Evolutionary conservation across 2,329 filamentous ascomycete species (phyloP).

Genomic region (Aspergillus fijiensis): DNA sequence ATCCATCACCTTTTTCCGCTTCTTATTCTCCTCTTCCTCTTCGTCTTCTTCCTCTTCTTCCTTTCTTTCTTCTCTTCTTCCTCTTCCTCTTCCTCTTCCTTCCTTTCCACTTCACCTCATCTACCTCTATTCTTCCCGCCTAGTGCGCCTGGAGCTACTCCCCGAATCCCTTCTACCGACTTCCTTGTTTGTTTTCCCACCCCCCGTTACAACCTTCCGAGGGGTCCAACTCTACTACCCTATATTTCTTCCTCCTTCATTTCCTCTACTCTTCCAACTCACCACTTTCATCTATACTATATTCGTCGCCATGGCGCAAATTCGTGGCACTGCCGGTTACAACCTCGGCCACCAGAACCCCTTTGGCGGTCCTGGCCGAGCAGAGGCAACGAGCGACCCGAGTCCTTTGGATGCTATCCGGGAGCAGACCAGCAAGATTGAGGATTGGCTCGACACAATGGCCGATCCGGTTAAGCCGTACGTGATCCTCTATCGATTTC

Average conservation of each 20-base stretch:
- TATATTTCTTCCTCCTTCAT: constrained; percentile 9
- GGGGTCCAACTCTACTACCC: not conserved
- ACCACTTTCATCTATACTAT: not conserved
- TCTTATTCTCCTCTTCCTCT: constrained; percentile 2
- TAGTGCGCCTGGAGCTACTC: not conserved
- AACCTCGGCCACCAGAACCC: constrained; percentile 74
- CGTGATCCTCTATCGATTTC: constrained; percentile 41
- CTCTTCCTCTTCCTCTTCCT: not conserved
- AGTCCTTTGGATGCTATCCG: constrained; percentile 85
- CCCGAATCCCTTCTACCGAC: not conserved
- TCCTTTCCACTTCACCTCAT: not conserved
- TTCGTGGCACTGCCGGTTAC: constrained; percentile 73
- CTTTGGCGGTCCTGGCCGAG: constrained; percentile 62
- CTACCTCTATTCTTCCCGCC: not conserved
- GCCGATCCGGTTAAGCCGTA: constrained; percentile 95
- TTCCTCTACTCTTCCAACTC: constrained; percentile 1
- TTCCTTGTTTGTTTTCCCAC: constrained; percentile 1
- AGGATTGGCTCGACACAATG: constrained; percentile 83
- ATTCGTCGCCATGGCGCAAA: constrained; percentile 47
- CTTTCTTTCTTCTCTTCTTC: not conserved
- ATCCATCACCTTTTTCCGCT: constrained; percentile 10
- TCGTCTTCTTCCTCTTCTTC: not conserved
- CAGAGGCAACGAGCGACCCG: constrained; percentile 64
- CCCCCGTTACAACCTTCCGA: not conserved
- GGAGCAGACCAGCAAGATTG: constrained; percentile 96